Evolutionary conservation across 139 green algal species (phyloP), one percentile per base, ranked within the genome.

Genomic region (Chlamydomonas applanata): DNA sequence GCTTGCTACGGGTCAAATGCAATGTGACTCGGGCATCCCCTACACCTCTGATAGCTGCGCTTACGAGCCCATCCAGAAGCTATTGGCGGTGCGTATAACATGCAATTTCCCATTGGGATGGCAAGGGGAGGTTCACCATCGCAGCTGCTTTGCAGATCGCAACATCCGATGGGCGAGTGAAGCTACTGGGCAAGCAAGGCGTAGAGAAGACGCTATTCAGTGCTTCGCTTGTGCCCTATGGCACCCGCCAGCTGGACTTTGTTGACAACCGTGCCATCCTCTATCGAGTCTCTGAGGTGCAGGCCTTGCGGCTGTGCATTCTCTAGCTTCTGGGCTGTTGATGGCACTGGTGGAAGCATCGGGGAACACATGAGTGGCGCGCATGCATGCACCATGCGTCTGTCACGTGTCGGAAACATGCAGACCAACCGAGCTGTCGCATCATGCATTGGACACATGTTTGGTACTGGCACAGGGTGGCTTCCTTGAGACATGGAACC

Each of bases 401-500:
- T 49, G 40, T 49, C 40, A 11, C 40, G 11, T n/a, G n/a, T n/a
- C n/a, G n/a, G n/a, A n/a, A n/a, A n/a, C n/a, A n/a, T n/a, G n/a
- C n/a, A n/a, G n/a, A n/a, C n/a, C n/a, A n/a, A n/a, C n/a, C n/a
- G n/a, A n/a, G n/a, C n/a, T n/a, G n/a, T n/a, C 40, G 40, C 7
- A 49, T 11, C 40, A 49, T 49, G 40, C 11, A 49, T 49, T 7
- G 7, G 7, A 49, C 11, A 11, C 40, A 49, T 11, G 40, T 11
- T 49, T 49, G 7, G 40, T 49, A 11, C 40, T 49, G 40, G 7
- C 7, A 49, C 59, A 66, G 59, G 59, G 25, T 4, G 59, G 59
- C 20, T 66, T 66, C 27, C 25, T 66, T 5, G 59, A 66, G 59
- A 35, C 59, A 19, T 66, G 59, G 59, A 66, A 27, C 59, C 59